Base-by-base conservation (phyloP, 345 rosid genomes). In the Schrenkiella parvula region DNA sequence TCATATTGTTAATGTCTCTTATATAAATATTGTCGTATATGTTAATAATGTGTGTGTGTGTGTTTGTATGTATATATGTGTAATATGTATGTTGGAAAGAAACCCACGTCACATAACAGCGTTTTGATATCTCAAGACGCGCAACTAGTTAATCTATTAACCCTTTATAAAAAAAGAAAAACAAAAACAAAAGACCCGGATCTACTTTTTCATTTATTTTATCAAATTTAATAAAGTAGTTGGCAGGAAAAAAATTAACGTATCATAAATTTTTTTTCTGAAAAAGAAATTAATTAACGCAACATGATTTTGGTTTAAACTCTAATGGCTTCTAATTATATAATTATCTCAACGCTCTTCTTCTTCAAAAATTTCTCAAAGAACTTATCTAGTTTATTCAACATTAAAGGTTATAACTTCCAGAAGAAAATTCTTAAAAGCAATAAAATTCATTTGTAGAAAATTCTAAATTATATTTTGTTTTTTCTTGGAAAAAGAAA, bases 141-240 rank as follows among this genome's bases (percentile, higher is more conserved):
- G 5, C 50, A 73, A n/a, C n/a, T n/a, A n/a, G n/a, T n/a, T n/a
- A n/a, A n/a, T n/a, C n/a, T n/a, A n/a, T n/a, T n/a, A n/a, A n/a
- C n/a, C n/a, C n/a, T n/a, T n/a, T n/a, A n/a, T n/a, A n/a, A n/a
- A n/a, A n/a, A n/a, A n/a, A n/a, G n/a, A n/a, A n/a, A n/a, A n/a
- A n/a, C n/a, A n/a, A n/a, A n/a, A n/a, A n/a, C n/a, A n/a, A n/a
- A n/a, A 42, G 28, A 59, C 29, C 25, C 28, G 5, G 41, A 73
- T 19, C 78, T 38, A 57, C 72, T 58, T 56, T 65, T 35, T 47
- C 38, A 14, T 47, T 35, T 25, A 73, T 46, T 73, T 18, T 48
- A 60, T 28, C n/a, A 21, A 41, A 22, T 4, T 23, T 21, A 22
- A 34, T 37, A 19, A 3, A 61, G 37, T 42, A 42, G 52, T 41